A percentile compares a stretch with the other conserved stretches of the same genome.
Evolutionary conservation across 2,329 filamentous ascomycete genomes (phyloP).

Genomic region (Pestalotiopsis fici): DNA sequence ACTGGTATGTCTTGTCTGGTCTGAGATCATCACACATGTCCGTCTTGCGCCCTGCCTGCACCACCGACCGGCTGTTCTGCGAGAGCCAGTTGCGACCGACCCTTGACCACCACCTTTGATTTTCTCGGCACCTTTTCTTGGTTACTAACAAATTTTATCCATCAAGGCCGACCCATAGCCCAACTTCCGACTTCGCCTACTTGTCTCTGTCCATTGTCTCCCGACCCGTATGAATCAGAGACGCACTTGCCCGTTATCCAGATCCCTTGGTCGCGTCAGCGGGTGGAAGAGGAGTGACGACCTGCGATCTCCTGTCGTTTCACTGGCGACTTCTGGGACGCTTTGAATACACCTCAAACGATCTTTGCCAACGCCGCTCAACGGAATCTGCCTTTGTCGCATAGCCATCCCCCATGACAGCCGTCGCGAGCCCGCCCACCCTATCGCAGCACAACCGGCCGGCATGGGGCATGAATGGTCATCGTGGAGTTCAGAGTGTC

Average conservation of each 20-base stretch:
- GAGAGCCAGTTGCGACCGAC: not conserved
- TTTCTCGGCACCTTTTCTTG: not conserved
- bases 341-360: not conserved
- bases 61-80: not conserved
- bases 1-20: conserved; percentile 18
- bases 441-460: conserved; percentile 65
- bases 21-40: not conserved
- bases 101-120: not conserved
- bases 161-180: not conserved
- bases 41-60: not conserved
- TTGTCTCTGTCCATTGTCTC: not conserved
- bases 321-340: not conserved
- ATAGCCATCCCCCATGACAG: conserved; percentile 57
- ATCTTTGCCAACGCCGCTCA: not conserved
- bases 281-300: conserved; percentile 6
- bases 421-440: conserved; percentile 65
- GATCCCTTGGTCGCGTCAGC: not conserved
- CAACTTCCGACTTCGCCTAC: not conserved
- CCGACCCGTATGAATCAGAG: not conserved
- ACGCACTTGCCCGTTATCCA: not conserved
- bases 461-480: conserved; percentile 65
- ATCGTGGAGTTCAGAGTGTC: conserved; percentile 38
- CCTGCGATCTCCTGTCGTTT: not conserved
- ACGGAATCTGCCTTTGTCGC: not conserved
- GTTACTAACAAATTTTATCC: not conserved